These are phyloP conservation scores for Taphrina communis DNA, from an alignment of 1,139 yeast species.

Conservation along the genomic window DNA sequence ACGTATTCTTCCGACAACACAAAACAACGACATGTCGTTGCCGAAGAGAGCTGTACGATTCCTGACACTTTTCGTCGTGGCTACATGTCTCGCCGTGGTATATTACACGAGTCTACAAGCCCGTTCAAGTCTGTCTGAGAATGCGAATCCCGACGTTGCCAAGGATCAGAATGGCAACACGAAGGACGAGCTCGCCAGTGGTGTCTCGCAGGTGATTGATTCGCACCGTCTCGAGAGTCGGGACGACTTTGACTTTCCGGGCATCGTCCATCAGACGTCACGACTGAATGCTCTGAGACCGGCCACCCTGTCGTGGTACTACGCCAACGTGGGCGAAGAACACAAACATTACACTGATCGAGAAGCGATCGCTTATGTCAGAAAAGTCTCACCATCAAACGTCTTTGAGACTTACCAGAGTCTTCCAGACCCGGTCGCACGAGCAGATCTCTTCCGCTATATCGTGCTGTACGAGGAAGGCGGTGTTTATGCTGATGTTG, in stretches of 20 bases:
- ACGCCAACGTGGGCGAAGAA: conserved; percentile 33
- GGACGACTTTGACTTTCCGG: conserved; percentile 25
- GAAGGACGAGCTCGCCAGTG: conserved; percentile 34
- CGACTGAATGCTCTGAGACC: conserved; percentile 12
- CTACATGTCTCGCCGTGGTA: neutral
- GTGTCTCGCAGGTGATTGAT: conserved; percentile 31
- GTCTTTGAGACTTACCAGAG: conserved; percentile 87
- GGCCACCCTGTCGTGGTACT: conserved; percentile 31
- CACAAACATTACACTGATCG: conserved; percentile 15
- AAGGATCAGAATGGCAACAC: conserved; percentile 32
- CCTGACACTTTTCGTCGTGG: neutral
- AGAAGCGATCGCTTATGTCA: conserved; percentile 25
- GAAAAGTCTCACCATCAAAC: conserved; percentile 61
- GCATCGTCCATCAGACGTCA: conserved; percentile 27
- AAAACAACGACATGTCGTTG: conserved; percentile 2
- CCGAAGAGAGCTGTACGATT: conserved; percentile 8
- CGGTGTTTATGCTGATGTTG: conserved; percentile 90
- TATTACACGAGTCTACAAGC: neutral
- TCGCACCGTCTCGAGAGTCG: conserved; percentile 26
- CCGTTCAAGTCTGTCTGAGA: conserved; percentile 16
- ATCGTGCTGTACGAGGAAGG: conserved; percentile 85
- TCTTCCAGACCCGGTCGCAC: conserved; percentile 77
- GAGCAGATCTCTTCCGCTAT: conserved; percentile 91
- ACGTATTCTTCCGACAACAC: neutral
- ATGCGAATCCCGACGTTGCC: conserved; percentile 26